Evolutionary conservation across 768 basidiomycete species (phyloP).

Genomic region (Holtermannia corniformis): DNA sequence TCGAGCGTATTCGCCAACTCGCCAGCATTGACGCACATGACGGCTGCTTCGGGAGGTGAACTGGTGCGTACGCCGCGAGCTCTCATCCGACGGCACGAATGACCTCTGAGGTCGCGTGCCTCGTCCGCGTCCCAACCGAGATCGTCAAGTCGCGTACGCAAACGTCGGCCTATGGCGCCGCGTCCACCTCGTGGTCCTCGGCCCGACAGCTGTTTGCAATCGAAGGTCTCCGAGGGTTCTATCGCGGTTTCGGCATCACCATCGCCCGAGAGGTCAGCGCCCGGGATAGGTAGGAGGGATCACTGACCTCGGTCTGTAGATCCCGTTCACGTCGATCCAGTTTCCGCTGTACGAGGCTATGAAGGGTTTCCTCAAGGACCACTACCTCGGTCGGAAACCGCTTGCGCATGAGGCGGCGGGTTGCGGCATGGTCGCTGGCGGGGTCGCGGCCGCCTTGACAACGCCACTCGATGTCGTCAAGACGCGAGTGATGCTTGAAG

Average conservation of each 20-base stretch:
- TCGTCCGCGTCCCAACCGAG: slow-evolving; percentile 90
- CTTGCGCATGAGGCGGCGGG: slow-evolving; percentile 50
- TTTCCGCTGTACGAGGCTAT: slow-evolving; percentile 90
- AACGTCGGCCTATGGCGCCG: slow-evolving; percentile 61
- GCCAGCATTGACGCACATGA: slow-evolving; percentile 50
- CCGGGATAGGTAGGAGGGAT: not conserved
- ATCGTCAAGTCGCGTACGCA: slow-evolving; percentile 91
- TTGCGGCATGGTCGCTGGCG: slow-evolving; percentile 87
- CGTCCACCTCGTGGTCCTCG: slow-evolving; percentile 31
- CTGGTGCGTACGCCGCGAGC: slow-evolving; percentile 44
- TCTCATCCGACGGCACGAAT: no score
- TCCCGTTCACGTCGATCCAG: slow-evolving; percentile 91
- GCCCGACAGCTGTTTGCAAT: slow-evolving; percentile 43
- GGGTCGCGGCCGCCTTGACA: slow-evolving; percentile 75
- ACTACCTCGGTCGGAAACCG: slow-evolving; percentile 49
- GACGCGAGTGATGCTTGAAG: slow-evolving; percentile 91
- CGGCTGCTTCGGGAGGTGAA: slow-evolving; percentile 50
- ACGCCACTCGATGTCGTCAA: slow-evolving; percentile 96
- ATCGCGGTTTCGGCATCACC: slow-evolving; percentile 75
- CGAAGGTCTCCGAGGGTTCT: slow-evolving; percentile 70
- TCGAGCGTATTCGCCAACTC: slow-evolving; percentile 47
- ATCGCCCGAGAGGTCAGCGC: slow-evolving; percentile 55
- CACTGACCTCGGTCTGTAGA: slow-evolving; percentile 46
- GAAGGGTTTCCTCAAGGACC: slow-evolving; percentile 55
- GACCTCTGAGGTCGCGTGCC: slow-evolving; percentile 54